phyloP scores from a whole-genome alignment of 2,329 filamentous ascomycete species.

The Incumbomyces delicatus region DNA sequence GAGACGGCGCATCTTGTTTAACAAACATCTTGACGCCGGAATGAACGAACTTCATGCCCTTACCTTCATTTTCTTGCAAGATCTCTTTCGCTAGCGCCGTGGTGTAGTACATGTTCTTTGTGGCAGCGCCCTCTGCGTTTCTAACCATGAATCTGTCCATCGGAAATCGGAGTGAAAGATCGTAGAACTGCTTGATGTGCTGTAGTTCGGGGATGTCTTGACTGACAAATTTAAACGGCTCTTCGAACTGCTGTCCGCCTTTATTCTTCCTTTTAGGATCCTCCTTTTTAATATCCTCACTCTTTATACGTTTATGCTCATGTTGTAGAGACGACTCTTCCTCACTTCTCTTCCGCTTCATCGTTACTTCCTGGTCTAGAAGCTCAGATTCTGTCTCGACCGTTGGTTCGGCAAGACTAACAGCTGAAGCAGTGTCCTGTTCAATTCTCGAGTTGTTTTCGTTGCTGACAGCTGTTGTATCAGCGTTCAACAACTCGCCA shows the following conservation, averaged over 20 bases:
- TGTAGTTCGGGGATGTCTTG: constrained; percentile 65
- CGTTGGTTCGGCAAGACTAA: neutral
- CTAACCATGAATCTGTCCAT: constrained; percentile 90
- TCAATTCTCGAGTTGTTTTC: constrained; percentile 6
- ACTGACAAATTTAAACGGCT: constrained; percentile 86
- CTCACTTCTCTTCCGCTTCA: constrained; percentile 16
- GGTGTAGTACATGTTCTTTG: constrained; percentile 96
- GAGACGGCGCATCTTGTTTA: constrained; percentile 84
- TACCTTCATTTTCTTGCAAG: constrained; percentile 74
- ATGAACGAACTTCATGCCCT: constrained; percentile 90
- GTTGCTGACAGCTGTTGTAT: constrained; percentile 21
- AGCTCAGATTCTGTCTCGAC: neutral
- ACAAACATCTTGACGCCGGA: constrained; percentile 98
- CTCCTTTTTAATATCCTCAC: constrained; percentile 5
- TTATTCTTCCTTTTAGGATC: constrained; percentile 27
- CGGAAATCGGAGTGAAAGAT: constrained; percentile 74
- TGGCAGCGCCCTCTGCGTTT: constrained; percentile 76
- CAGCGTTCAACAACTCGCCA: constrained; percentile 22
- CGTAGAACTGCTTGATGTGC: constrained; percentile 74
- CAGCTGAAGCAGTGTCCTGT: neutral
- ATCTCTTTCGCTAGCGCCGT: constrained; percentile 76
- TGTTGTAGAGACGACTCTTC: constrained; percentile 7
- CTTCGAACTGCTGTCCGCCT: constrained; percentile 54
- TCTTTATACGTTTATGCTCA: constrained; percentile 15
- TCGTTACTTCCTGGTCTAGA: constrained; percentile 1